Evolutionary conservation across 1,139 yeast genomes (phyloP).

Genomic region (Groenewaldozyma auringiensis): DNA sequence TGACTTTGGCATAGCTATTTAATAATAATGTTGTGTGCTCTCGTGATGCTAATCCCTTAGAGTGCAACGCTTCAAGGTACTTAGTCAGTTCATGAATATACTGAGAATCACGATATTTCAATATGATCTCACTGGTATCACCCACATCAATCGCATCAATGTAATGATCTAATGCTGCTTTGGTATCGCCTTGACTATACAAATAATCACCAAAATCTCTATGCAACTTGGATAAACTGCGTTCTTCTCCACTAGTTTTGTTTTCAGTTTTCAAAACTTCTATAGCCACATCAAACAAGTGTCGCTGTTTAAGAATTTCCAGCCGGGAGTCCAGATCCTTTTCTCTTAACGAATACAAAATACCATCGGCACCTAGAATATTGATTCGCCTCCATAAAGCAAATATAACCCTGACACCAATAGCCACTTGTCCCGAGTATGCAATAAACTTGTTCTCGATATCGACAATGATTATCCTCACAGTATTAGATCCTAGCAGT

Average conservation of each 20-base stretch:
- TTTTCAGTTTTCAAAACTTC: constrained; percentile 50
- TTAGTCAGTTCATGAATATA: constrained; percentile 58
- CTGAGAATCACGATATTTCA: constrained; percentile 79
- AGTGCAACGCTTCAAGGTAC: constrained; percentile 57
- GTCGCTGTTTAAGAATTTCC: constrained; percentile 61
- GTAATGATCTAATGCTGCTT: constrained; percentile 65
- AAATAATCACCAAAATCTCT: constrained; percentile 64
- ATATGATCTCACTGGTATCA: constrained; percentile 64
- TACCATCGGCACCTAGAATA: constrained; percentile 67
- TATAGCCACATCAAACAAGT: constrained; percentile 66
- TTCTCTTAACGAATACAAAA: constrained; percentile 61
- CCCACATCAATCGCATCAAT: constrained; percentile 45
- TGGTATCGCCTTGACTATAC: constrained; percentile 55
- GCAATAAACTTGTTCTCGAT: constrained; percentile 61
- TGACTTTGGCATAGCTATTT: constrained; percentile 77
- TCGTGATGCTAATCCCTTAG: constrained; percentile 46
- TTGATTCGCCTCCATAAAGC: constrained; percentile 49
- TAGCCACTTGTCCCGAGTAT: constrained; percentile 59
- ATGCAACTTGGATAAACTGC: constrained; percentile 38
- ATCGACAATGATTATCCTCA: constrained; percentile 61
- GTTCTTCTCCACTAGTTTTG: constrained; percentile 23
- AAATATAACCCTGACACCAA: constrained; percentile 51
- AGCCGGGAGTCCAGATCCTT: constrained; percentile 59
- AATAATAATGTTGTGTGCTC: constrained; percentile 79
- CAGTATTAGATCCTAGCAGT: constrained; percentile 25